Evolutionary conservation across 768 basidiomycete species (phyloP), one percentile per base, ranked within the genome.

Genomic region (Leucocoprinus birnbaumii): DNA sequence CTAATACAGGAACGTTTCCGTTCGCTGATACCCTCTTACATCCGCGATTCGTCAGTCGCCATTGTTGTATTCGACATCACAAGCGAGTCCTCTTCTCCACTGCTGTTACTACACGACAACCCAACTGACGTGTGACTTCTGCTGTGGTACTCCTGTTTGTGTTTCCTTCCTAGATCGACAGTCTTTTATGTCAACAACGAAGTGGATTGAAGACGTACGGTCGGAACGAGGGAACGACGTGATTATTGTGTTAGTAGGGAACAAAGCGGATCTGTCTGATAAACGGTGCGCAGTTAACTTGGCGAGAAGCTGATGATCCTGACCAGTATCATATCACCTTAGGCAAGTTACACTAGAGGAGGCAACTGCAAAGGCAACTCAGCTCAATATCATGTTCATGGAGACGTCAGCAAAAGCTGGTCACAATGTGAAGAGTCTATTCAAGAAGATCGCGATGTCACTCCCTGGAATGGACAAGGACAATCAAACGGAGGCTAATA

Each of bases 291-390:
- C 75, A 22, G 48, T 26, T 22, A 11, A 7, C 37, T 45, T 43
- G 41, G 19, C n/a, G 14, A 26, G 43, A 25, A 35, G 10, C 48
- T 54, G 19, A 24, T 22, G 31, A 25, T 47, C 34, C 31, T 31
- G 31, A 5, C 31, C n/a, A n/a, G n/a, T 31, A 11, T 31, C 31
- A 31, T 46, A 53, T 58, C 53, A 21, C 31, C 2, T 52, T 63
- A 99, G 96, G 55, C 95, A 99, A 85, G 96, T 99, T n/a, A 98
- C 96, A 7, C 79, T 95, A 3, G 97, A 99, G 68, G 97, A 98
- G 67, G 93, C 96, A 10, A 96, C 95, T 22, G 84, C 86, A 43
- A 94, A 94, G 66, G 82, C 94, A 13, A 87, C 91, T 43, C 87
- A 96, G 68, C 75, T 97, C 59, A 88, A 87, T 64, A 92, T 98